Percentiles rank a stretch among this genome's conserved stretches.
Evolutionary conservation across 2,329 filamentous ascomycete genomes (phyloP).

Genomic region (Fusarium verticillioides): DNA sequence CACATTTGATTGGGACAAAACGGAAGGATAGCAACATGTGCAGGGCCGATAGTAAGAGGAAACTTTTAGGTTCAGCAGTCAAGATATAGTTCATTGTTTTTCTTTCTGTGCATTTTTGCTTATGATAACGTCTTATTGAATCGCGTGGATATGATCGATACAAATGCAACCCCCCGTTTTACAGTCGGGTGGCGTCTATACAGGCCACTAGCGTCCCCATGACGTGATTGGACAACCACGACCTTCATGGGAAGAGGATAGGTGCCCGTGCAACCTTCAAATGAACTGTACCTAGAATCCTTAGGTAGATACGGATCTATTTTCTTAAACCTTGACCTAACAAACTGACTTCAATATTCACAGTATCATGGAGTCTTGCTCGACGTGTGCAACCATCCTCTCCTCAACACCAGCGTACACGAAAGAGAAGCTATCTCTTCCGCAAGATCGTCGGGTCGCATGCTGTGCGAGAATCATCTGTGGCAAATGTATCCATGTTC

Average conservation of each 20-base stretch:
- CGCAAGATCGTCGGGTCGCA: constrained; percentile 68
- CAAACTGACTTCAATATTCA: not conserved
- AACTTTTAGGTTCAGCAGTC: not conserved
- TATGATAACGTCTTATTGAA: not conserved
- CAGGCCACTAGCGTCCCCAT: constrained; percentile 36
- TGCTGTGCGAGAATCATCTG: constrained; percentile 81
- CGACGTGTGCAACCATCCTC: constrained; percentile 75
- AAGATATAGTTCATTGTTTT: not conserved
- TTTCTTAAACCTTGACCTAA: not conserved
- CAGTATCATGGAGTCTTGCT: constrained; percentile 64
- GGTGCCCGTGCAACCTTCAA: constrained; percentile 1
- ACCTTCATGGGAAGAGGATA: not conserved
- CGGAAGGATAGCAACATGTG: not conserved
- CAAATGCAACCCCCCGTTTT: not conserved
- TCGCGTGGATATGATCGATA: not conserved
- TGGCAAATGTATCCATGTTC: constrained; percentile 72
- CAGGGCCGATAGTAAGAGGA: not conserved
- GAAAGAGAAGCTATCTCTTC: constrained; percentile 66
- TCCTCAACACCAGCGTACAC: constrained; percentile 62
- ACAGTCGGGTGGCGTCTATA: constrained; percentile 27
- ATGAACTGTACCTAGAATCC: not conserved
- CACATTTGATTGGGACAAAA: not conserved
- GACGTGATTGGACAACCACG: constrained; percentile 42
- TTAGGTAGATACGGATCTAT: constrained; percentile 4
- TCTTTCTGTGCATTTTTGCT: not conserved